These are phyloP conservation scores for Phytophthora pini DNA, from an alignment of 352 stramenopile species.

Conservation along the genomic window DNA sequence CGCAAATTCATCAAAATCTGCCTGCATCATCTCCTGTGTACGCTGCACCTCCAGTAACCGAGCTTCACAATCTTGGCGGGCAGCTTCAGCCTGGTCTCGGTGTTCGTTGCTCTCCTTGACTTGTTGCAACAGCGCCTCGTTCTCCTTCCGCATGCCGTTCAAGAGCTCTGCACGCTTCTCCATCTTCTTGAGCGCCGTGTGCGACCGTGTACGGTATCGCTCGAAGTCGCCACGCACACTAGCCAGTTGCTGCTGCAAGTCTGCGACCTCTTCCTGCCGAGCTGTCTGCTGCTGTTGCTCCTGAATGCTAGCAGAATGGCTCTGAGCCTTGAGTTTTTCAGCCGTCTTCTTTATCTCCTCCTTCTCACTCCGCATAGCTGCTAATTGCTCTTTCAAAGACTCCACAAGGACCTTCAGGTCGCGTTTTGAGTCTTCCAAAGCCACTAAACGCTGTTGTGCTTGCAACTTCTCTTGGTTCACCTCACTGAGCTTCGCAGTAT, in stretches of 20 bases:
- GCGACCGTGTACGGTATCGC: conserved; percentile 67
- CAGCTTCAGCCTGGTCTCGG: conserved; percentile 20
- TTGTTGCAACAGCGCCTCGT: conserved; percentile 49
- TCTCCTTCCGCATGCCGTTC: conserved; percentile 83
- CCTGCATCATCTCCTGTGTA: conserved; percentile 41
- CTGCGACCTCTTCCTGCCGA: conserved; percentile 34
- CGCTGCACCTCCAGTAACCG: conserved; percentile 38
- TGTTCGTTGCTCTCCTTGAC: conserved; percentile 30
- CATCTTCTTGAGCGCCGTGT: conserved; percentile 81
- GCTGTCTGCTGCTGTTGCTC: conserved; percentile 30
- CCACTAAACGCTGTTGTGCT: conserved; percentile 17
- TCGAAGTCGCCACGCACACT: conserved; percentile 65
- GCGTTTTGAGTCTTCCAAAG: conserved; percentile 20
- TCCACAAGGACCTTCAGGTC: conserved; percentile 28
- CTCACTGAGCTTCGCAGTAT: conserved; percentile 12
- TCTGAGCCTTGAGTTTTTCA: conserved; percentile 20
- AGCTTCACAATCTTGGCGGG: conserved; percentile 15
- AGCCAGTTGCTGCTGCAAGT: conserved; percentile 43
- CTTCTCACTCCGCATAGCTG: conserved; percentile 23
- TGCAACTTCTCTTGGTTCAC: conserved; percentile 29
- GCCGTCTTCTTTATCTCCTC: conserved; percentile 19
- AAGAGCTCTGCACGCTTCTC: conserved; percentile 82
- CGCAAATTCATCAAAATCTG: conserved; percentile 46
- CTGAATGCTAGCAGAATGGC: conserved; percentile 28
- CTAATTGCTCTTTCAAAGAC: conserved; percentile 38